phyloP scores from a whole-genome alignment of 1,284 basidiomycete genomes.

The Rhodotorula sp. region DNA sequence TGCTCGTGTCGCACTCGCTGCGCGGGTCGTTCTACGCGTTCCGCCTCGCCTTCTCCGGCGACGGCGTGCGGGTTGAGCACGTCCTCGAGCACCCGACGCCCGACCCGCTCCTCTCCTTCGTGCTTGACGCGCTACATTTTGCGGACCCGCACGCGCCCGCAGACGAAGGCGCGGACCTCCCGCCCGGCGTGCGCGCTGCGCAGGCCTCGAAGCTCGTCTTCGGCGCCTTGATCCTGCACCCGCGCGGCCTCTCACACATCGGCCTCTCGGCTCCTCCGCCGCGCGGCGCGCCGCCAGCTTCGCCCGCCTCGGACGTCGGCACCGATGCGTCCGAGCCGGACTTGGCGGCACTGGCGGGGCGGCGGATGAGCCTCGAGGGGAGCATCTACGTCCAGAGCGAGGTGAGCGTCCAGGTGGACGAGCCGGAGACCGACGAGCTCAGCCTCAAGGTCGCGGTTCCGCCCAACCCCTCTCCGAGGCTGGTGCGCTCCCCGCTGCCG shows the following conservation, averaged over 20 bases:
- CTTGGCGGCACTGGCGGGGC: slow-evolving; percentile 3
- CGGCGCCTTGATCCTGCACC: slow-evolving; percentile 14
- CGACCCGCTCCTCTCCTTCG: slow-evolving; percentile 14
- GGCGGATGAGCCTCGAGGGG: slow-evolving; percentile 37
- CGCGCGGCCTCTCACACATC: slow-evolving; percentile 28
- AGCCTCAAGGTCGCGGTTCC: neutral
- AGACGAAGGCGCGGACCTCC: neutral
- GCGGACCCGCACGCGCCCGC: neutral
- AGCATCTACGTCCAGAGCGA: slow-evolving; percentile 30
- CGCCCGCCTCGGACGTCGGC: neutral
- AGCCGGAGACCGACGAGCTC: slow-evolving; percentile 13
- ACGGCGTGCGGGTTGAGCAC: slow-evolving; percentile 13
- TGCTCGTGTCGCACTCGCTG: slow-evolving; percentile 28
- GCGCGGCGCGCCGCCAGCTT: neutral
- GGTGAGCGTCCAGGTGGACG: slow-evolving; percentile 29
- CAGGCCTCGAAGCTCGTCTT: neutral
- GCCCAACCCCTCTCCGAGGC: neutral
- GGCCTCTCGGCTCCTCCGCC: neutral
- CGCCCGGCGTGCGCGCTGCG: neutral
- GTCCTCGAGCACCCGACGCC: slow-evolving; percentile 32
- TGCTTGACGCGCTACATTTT: slow-evolving; percentile 9
- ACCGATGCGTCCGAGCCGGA: neutral
- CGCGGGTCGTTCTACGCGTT: slow-evolving; percentile 35
- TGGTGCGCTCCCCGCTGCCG: neutral
- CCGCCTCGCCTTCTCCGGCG: slow-evolving; percentile 17